Conservation (phyloP, 495 filamentous ascomycete genomes). For the Entonaema liquescens region DNA sequence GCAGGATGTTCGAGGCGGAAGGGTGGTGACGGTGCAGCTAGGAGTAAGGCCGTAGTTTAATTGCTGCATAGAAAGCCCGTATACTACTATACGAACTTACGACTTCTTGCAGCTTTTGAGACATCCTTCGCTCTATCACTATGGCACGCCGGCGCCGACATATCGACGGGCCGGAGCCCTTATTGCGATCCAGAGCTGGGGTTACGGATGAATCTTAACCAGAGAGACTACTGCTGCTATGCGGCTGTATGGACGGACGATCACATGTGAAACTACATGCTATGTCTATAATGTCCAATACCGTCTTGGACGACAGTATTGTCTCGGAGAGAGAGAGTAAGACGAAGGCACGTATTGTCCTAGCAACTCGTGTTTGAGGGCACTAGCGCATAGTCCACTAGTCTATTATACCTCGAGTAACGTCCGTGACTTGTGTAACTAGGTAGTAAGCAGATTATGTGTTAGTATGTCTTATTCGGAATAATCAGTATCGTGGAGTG, state of each 20-base stretch:
- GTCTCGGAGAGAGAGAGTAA: neutral
- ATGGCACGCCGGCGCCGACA: conserved; percentile 11
- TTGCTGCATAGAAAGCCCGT: neutral
- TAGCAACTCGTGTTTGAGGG: too few species aligned
- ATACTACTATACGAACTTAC: neutral
- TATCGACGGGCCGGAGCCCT: conserved; percentile 32
- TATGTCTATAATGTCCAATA: neutral
- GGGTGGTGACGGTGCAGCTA: neutral
- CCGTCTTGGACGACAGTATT: neutral
- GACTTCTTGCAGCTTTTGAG: neutral
- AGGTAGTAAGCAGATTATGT: neutral
- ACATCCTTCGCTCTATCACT: neutral
- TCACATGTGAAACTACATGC: neutral
- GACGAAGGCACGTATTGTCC: neutral
- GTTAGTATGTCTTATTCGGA: neutral
- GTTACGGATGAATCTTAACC: neutral
- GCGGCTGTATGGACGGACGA: neutral
- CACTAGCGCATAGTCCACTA: neutral
- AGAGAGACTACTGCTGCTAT: neutral
- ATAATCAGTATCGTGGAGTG: neutral
- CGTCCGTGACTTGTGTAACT: neutral
- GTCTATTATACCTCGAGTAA: neutral
- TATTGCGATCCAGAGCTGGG: conserved; percentile 1
- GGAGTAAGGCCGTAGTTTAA: conserved; percentile 3
- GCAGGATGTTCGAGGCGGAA: neutral